Percentiles rank a stretch among this genome's conserved stretches.
Conservation (phyloP, 495 filamentous ascomycete genomes). For the Podospora pseudopauciseta region DNA sequence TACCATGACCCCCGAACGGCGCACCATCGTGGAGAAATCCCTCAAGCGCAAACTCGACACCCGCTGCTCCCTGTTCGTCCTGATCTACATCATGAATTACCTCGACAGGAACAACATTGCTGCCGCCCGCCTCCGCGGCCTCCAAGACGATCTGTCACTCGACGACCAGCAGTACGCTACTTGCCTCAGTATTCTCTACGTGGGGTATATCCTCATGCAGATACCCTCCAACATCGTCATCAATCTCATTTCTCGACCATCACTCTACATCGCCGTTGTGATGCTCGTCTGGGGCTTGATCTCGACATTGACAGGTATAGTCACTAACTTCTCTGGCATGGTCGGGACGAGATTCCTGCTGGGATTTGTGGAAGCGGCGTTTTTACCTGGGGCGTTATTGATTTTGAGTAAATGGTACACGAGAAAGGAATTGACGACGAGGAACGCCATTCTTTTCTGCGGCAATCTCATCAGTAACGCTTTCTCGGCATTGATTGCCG, state of each 20-base stretch:
- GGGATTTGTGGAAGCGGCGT: constrained; percentile 55
- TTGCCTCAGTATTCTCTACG: constrained; percentile 42
- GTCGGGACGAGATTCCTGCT: constrained; percentile 64
- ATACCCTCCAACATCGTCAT: constrained; percentile 42
- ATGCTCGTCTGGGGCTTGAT: constrained; percentile 71
- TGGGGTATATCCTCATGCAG: constrained; percentile 56
- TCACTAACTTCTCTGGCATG: constrained; percentile 57
- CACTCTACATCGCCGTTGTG: constrained; percentile 46
- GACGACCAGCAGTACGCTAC: constrained; percentile 40
- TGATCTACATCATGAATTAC: constrained; percentile 74
- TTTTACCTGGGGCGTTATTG: constrained; percentile 44
- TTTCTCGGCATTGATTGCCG: constrained; percentile 59
- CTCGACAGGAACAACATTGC: constrained; percentile 61
- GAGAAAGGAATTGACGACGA: constrained; percentile 45
- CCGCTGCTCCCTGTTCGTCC: constrained; percentile 41
- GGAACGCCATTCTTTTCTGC: constrained; percentile 60
- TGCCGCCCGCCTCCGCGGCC: constrained; percentile 45
- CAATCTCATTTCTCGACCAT: constrained; percentile 40
- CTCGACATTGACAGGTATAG: constrained; percentile 56
- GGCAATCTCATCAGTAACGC: constrained; percentile 59
- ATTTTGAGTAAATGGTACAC: constrained; percentile 59
- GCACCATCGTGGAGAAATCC: constrained; percentile 36
- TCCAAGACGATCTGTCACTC: constrained; percentile 42
- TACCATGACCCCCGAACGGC: constrained; percentile 36
- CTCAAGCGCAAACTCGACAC: constrained; percentile 43